Evolutionary conservation across 768 basidiomycete genomes (phyloP).

Genomic region (Paxillus involutus): DNA sequence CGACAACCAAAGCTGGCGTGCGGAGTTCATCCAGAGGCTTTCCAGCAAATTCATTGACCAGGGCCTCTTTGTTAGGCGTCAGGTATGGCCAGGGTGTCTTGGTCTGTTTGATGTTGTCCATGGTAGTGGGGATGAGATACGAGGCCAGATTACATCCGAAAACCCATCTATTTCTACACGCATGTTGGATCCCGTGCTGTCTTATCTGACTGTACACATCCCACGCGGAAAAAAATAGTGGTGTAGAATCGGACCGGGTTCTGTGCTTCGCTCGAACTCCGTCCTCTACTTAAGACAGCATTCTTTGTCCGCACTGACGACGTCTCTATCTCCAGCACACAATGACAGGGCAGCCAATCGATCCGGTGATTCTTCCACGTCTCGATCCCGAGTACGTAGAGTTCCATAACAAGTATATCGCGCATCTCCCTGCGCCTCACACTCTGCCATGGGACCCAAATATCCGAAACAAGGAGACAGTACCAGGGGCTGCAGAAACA

Average conservation of each 20-base stretch:
- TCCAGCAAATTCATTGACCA: conserved; percentile 58
- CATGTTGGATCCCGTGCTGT: background rate
- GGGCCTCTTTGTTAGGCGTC: conserved; percentile 45
- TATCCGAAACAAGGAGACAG: conserved; percentile 49
- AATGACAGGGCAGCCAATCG: conserved; percentile 48
- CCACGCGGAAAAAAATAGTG: background rate
- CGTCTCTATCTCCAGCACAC: background rate
- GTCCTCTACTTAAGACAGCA: conserved; percentile 13
- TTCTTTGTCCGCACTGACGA: background rate
- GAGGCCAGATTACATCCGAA: background rate
- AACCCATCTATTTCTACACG: conserved; percentile 2
- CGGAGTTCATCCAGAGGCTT: conserved; percentile 55
- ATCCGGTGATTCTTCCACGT: conserved; percentile 54
- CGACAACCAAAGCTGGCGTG: conserved; percentile 79
- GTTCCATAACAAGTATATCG: conserved; percentile 55
- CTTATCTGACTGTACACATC: background rate
- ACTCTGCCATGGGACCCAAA: conserved; percentile 61
- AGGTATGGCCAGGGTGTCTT: conserved; percentile 43
- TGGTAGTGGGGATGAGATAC: conserved; percentile 4
- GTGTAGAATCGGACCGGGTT: background rate
- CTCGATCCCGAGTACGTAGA: conserved; percentile 68
- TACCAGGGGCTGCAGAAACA: conserved; percentile 57
- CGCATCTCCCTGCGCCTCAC: conserved; percentile 49
- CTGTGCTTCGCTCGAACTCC: background rate
- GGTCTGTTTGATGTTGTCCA: conserved; percentile 40